Base-by-base conservation (phyloP, 2,329 filamentous ascomycete genomes). In the Ascochyta lentis region DNA sequence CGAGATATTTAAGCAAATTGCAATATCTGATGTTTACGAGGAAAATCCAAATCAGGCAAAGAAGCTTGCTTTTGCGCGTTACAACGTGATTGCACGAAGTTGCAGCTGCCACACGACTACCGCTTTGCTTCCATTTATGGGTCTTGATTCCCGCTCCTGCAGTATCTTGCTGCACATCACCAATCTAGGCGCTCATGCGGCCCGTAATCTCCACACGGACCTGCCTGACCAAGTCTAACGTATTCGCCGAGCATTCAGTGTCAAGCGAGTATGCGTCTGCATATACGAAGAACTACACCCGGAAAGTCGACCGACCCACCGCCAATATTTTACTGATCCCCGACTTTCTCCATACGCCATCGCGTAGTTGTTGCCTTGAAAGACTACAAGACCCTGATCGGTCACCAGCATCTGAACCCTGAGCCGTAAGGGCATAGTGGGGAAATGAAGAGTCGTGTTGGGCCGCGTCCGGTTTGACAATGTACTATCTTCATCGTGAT, bases 141-240 rank as follows among this genome's bases (percentile, higher is more conserved):
- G n/a, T 47, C 13, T 24, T 33, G 29, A 16, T 33, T 26, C 26
- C 42, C 50, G 23, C 31, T 37, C 23, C 23, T 16, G 33, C 33
- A 35, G 33, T 35, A 35, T 43, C 19, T 31, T 40, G 46, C 52
- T 41, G 35, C 23, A 37, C 8, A 29, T 31, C 6, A 31, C 29
- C 41, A 23, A 50, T 26, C 16, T 13, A 4, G 23, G 33, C 27
- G 31, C 16, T 23, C 19, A 27, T 41, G 46, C 52, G 35, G 41
- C 41, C 52, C 46, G 41, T 27, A 46, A 26, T 55, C 19, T 55
- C 46, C 41, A 49, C 35, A 46, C 22, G 19, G 52, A 16, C 52
- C 46, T 55, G 44, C 52, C 52, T 55, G n/a, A 49, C 45, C 9
- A 19, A 50, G 41, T 3, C 15, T 27, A 16, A 31, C 19, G 27